These are phyloP conservation scores for Mycena leptocephala DNA, from an alignment of 768 basidiomycete genomes.

Conservation along the genomic window DNA sequence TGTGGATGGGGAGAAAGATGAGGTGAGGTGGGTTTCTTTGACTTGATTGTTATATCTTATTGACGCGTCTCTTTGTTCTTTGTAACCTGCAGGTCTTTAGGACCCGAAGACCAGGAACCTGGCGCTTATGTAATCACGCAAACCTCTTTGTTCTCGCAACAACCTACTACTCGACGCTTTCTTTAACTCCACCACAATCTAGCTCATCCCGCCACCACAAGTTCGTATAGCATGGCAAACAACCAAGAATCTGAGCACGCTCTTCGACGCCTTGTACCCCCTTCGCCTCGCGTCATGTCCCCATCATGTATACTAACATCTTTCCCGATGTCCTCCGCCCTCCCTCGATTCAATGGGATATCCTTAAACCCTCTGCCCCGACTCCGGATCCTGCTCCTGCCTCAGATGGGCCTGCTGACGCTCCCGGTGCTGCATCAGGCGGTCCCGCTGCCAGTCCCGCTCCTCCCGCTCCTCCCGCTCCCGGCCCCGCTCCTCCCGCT, in stretches of 20 bases:
- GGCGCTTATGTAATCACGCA: too few relatives aligned
- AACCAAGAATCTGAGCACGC: background rate
- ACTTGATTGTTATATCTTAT: background rate
- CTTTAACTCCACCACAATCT: too few relatives aligned
- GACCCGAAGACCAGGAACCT: background rate
- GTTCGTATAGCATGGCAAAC: background rate
- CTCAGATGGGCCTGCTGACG: background rate
- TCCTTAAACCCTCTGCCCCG: background rate
- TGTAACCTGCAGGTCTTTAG: background rate
- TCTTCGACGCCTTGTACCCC: background rate
- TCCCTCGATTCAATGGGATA: background rate
- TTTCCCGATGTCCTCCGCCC: background rate
- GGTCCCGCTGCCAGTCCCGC: too few relatives aligned
- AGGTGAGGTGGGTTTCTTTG: too few relatives aligned
- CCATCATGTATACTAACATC: background rate
- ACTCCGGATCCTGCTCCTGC: background rate
- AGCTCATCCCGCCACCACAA: background rate
- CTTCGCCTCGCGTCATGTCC: too few relatives aligned
- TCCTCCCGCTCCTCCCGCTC: too few relatives aligned
- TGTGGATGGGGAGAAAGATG: background rate
- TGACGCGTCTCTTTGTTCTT: background rate
- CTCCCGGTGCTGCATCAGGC: too few relatives aligned
- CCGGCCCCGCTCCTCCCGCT: too few relatives aligned
- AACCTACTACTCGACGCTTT: background rate
- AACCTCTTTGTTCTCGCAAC: background rate